Base-by-base conservation (phyloP, 2,329 filamentous ascomycete species). In the Teratosphaeria destructans region DNA sequence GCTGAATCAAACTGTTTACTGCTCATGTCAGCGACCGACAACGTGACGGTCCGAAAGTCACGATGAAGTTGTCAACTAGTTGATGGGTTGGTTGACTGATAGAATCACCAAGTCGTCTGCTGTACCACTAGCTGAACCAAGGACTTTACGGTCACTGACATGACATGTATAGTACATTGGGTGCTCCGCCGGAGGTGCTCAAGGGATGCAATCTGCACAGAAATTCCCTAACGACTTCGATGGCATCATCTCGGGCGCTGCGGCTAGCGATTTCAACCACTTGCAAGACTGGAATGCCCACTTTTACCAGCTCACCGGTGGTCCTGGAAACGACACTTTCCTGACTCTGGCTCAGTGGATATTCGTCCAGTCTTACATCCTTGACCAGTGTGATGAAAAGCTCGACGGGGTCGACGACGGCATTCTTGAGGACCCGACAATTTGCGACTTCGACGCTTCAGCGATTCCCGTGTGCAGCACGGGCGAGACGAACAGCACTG, bases 351-450 rank as follows among this genome's bases (percentile, higher is more conserved):
- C 66, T 11, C 60, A 75, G 43, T 81, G 78, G 78, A 63, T 68
- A 11, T 67, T 71, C 0, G 76, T 80, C 19, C 74, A 79, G 59
- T 61, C 69, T 11, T 75, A 76, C 56, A 71, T 79, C 43, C 62
- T 82, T 35, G 70, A 72, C 14, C 79, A 82, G 65, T 82, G 80
- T 65, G 80, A 82, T 62, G 75, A 73, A 70, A 65, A 65, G 3
- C 68, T 80, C 7, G 80, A 82, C 63, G 77, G 78, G n/a, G 74
- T 75, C 14, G 66, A 69, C 10, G 80, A 82, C 65, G 77, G 77
- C 7, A 75, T 81, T 58, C 69, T 81, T 34, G 77, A 79, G 63
- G 75, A 77, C 62, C 73, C 78, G 3, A 70, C 69, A 5, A 68
- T 74, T 14, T 80, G 78, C 69, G 67, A 73, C 37, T 74, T 77